Percentiles rank a stretch among this genome's conserved stretches.
Conservation (phyloP, 2,329 filamentous ascomycete genomes). For the Fusarium liriodendri region DNA sequence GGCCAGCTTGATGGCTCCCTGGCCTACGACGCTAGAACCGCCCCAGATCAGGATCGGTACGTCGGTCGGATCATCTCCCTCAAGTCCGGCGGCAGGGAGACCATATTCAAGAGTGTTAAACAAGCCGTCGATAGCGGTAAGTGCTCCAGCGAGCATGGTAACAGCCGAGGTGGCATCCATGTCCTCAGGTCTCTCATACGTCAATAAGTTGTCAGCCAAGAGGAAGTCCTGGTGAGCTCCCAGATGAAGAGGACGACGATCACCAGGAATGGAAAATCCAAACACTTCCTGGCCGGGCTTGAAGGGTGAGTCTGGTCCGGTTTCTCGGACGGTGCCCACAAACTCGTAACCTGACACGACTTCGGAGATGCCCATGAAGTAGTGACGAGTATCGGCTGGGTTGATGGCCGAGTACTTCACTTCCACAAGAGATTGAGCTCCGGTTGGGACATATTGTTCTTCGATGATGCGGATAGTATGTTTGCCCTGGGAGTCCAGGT, state of each 20-base stretch:
- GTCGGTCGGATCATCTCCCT: neutral
- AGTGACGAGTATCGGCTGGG: slow-evolving; percentile 25
- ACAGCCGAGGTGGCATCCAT: neutral
- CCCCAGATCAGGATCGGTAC: slow-evolving; percentile 49
- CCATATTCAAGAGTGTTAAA: slow-evolving; percentile 11
- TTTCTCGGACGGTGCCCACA: neutral
- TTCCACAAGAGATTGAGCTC: slow-evolving; percentile 15
- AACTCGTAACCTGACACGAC: slow-evolving; percentile 24
- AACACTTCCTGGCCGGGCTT: slow-evolving; percentile 13
- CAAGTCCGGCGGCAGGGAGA: neutral
- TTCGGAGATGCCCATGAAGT: slow-evolving; percentile 7
- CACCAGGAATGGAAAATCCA: slow-evolving; percentile 9
- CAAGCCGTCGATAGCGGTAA: neutral
- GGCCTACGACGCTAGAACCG: slow-evolving; percentile 50
- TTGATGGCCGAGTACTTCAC: slow-evolving; percentile 32
- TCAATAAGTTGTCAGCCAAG: slow-evolving; percentile 6
- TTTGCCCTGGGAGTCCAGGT: neutral
- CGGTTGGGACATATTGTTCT: neutral
- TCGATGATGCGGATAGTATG: neutral
- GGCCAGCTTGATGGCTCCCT: slow-evolving; percentile 50
- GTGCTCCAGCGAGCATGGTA: neutral
- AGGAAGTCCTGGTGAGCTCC: slow-evolving; percentile 27
- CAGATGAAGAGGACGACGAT: slow-evolving; percentile 10
- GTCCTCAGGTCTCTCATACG: neutral
- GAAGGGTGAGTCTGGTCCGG: slow-evolving; percentile 8